Evolutionary conservation across 768 basidiomycete genomes (phyloP), one percentile per base, ranked within the genome.

Genomic region (Bullera alba): DNA sequence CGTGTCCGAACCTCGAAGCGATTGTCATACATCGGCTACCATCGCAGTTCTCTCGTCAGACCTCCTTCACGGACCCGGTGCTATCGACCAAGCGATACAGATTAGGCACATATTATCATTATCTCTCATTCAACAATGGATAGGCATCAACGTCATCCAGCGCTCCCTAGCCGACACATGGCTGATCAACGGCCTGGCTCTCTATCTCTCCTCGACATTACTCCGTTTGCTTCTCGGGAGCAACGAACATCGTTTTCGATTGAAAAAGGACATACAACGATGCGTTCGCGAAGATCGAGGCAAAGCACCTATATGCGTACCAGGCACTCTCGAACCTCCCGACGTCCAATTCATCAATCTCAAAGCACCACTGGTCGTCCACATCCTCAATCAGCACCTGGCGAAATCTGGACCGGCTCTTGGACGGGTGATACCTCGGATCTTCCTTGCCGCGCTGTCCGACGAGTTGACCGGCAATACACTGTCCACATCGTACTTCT

Each of bases 221-320:
- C 75, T 92, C 61, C 81, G 84, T 51, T 86, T 85, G 72, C 76
- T 91, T 14, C 77, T 96, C 50, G 95, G 95, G 32, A 95, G 85
- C 73, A 99, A 97, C 76, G 95, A 99, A 69, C 97, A 93, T 65
- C 81, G 95, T 4, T 96, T 89, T 73, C 79, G 88, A 49, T 73
- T 99, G 64, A 92, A 92, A 77, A 90, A 90, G 71, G 95, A 99
- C 68, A 93, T 96, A 82, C 83, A 89, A 59, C 84, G 90, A 17
- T 86, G 93, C 44, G 77, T 90, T 19, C 84, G 85, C 54, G 80
- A 82, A 76, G 95, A 99, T 69, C 81, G 83, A 36, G 92, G 93
- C 23, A 86, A 92, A 82, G 85, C 86, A 32, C 95, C 95, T 4
- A 83, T 99, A 51, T 96, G 92, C 68, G 86, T 92, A 64, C 91